Evolutionary conservation across 1,284 basidiomycete species (phyloP), one percentile per base, ranked within the genome.

Genomic region (Rhodotorula sp.): DNA sequence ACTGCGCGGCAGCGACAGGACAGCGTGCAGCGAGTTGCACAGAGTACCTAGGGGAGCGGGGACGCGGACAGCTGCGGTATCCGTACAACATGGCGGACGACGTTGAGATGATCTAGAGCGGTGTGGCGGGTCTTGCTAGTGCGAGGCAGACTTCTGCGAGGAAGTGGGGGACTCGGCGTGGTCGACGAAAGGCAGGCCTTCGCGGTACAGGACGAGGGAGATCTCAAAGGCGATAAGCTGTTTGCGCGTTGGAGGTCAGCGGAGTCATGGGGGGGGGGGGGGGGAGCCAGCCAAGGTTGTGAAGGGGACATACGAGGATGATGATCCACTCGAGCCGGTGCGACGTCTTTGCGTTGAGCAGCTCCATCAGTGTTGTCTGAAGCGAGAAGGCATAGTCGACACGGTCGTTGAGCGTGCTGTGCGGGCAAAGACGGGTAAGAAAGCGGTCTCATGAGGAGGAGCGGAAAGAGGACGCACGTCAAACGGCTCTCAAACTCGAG

Each of bases 321-420:
- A 78, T 79, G 67, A 78, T 79, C 76, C 75, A 78, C 60, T 79
- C 78, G 21, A 79, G 69, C 8, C 75, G 69, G 46, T 79, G 78
- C 22, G 66, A 70, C 22, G 74, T 76, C 64, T 78, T 75, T 59
- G 77, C 74, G 56, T 76, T 77, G 58, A 77, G 70, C 57, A 79
- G 62, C 44, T 79, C 78, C 70, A 76, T 72, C 21, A 79, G 53
- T 2, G 77, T 78, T 25, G 73, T 70, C 50, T 79, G 78, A 12
- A 79, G 67, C 39, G 77, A 72, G 61, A 78, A 73, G 21, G 75
- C 76, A 54, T 78, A 79, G 62, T 79, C 78, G 61, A 79, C 69
- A 7, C 78, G 76, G 44, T 77, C 70, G 63, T 78, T 77, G 34
- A 79, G 65, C 19, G 75, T 78, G 3, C 73, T 72, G 62, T 25